Conservation (phyloP, 176 grass and related monocot species). For the Aegilops longissima region DNA sequence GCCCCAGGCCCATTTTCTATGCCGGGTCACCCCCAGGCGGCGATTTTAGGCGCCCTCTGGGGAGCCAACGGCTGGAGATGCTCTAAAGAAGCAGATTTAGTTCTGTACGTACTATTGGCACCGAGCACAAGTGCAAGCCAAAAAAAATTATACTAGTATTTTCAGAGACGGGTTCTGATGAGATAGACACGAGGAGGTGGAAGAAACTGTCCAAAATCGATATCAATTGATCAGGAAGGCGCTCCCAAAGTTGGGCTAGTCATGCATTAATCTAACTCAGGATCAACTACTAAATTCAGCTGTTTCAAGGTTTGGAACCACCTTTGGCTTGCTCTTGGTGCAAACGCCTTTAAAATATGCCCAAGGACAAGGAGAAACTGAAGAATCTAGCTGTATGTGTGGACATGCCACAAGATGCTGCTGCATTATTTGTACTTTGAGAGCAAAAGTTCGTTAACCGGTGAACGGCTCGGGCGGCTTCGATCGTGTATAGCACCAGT, state of each 20-base stretch:
- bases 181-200: background rate
- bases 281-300: background rate
- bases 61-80: too few relatives aligned
- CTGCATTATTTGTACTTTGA: background rate
- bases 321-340: background rate
- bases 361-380: too few relatives aligned
- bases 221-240: slow-evolving; percentile 1
- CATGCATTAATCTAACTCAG: background rate
- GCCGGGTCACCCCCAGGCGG: too few relatives aligned
- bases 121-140: too few relatives aligned
- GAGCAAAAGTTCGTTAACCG: background rate
- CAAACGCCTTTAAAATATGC: background rate
- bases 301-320: background rate
- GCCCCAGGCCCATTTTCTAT: too few relatives aligned
- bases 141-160: too few relatives aligned
- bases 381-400: too few relatives aligned
- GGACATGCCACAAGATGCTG: background rate
- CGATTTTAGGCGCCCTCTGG: too few relatives aligned
- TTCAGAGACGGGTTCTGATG: too few relatives aligned
- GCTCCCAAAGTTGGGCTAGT: background rate
- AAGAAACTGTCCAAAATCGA: background rate
- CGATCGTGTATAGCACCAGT: too few relatives aligned
- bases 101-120: too few relatives aligned
- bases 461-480: background rate
- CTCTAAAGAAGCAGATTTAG: too few relatives aligned